phyloP scores from a whole-genome alignment of 768 basidiomycete species.

The Pleurotus ostreatus region DNA sequence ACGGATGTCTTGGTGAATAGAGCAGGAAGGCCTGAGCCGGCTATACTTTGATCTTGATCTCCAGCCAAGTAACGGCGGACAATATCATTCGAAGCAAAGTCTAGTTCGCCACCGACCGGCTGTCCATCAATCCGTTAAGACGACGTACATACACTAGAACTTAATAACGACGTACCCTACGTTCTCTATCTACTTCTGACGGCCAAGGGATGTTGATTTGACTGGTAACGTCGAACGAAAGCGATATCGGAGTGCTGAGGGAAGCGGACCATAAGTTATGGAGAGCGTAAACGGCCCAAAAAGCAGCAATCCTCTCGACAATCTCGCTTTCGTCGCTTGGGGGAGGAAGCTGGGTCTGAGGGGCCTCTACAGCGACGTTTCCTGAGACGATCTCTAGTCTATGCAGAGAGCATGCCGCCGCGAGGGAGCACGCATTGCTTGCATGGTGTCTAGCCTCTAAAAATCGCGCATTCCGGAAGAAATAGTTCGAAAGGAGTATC shows the following conservation, averaged over 20 bases:
- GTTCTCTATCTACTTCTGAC: slow-evolving; percentile 32
- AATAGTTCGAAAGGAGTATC: slow-evolving; percentile 40
- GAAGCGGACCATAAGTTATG: slow-evolving; percentile 14
- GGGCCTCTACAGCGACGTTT: background rate
- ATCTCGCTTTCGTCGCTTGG: slow-evolving; percentile 13
- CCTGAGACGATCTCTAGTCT: slow-evolving; percentile 7
- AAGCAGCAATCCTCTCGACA: slow-evolving; percentile 15
- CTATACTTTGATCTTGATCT: slow-evolving; percentile 20
- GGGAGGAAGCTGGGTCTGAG: slow-evolving; percentile 4
- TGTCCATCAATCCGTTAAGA: background rate
- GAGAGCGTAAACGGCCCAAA: slow-evolving; percentile 17
- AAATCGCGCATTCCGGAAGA: slow-evolving; percentile 14
- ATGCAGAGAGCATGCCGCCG: slow-evolving; percentile 15
- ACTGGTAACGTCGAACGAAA: slow-evolving; percentile 45
- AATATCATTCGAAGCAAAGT: slow-evolving; percentile 14
- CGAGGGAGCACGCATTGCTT: slow-evolving; percentile 11
- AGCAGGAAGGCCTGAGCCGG: slow-evolving; percentile 15
- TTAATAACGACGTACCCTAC: slow-evolving; percentile 24
- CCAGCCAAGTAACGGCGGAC: slow-evolving; percentile 22
- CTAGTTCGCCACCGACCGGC: background rate
- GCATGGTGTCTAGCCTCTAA: slow-evolving; percentile 16
- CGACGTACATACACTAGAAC: background rate
- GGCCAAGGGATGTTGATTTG: slow-evolving; percentile 52
- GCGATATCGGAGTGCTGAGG: background rate
- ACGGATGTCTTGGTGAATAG: slow-evolving; percentile 27